A percentile compares a stretch with the other conserved stretches of the same genome.
These are phyloP conservation scores for Aleurites moluccanus DNA, from an alignment of 441 rosid genomes.

Conservation along the genomic window DNA sequence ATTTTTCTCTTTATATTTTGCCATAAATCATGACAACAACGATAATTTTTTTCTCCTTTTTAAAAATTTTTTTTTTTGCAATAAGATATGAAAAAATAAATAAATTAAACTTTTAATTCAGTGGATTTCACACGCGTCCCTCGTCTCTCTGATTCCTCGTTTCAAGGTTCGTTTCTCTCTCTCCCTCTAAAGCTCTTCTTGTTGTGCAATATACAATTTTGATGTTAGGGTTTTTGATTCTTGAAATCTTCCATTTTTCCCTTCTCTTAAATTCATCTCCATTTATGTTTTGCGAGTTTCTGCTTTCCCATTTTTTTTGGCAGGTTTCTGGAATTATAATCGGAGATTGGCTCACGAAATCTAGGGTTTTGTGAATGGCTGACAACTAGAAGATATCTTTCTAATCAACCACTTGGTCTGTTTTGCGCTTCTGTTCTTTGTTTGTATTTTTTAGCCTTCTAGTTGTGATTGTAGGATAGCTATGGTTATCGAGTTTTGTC, in stretches of 20 bases:
- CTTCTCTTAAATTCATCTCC: neutral
- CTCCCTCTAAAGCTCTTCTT: neutral
- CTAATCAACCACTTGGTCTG: conserved; percentile 39
- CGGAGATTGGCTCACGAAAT: conserved; percentile 9
- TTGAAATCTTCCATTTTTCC: neutral
- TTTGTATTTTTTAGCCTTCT: neutral
- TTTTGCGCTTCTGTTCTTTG: neutral
- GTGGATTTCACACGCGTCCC: conserved; percentile 27
- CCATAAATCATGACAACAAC: too few relatives aligned
- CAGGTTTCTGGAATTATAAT: neutral
- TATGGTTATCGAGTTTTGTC: too few relatives aligned
- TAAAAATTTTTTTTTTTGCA: too few relatives aligned
- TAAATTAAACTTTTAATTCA: conserved; percentile 10
- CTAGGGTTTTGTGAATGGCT: conserved; percentile 37
- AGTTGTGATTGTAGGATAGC: too few relatives aligned
- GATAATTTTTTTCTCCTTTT: too few relatives aligned
- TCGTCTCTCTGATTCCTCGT: neutral
- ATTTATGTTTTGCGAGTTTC: too few relatives aligned
- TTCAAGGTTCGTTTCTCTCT: neutral
- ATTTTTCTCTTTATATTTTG: too few relatives aligned
- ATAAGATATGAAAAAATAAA: too few relatives aligned
- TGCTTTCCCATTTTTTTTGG: neutral
- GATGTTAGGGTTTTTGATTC: neutral
- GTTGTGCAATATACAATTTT: neutral
- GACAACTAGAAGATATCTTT: conserved; percentile 40